Evolutionary conservation across 257 asterid species (phyloP), one percentile per base, ranked within the genome.

Genomic region (Plectranthus barbatus): DNA sequence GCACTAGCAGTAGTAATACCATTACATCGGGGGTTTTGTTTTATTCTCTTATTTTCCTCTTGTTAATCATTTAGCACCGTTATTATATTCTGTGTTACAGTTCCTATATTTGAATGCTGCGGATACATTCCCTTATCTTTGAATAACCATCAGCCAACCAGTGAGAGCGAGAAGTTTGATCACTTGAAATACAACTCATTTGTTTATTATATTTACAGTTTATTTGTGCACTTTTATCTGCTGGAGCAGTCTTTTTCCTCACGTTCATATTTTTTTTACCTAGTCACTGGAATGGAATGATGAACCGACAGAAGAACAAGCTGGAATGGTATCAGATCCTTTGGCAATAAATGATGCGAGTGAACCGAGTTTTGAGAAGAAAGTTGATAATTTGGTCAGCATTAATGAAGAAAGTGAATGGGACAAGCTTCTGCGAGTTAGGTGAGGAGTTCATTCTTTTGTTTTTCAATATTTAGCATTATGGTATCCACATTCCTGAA

Each of bases 341-440:
- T 39, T 56, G 53, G 77, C 71, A 60, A 62, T 71, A 45, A 76
- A 77, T 67, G 94, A 82, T 34, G n/a, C 75, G 15, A 56, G 72
- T 76, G 81, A 72, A 53, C 82, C 71, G 40, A 69, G 42, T 74
- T 69, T 71, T 48, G 97, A 83, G 60, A 86, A 79, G 77, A 86
- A 89, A 76, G 85, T 72, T 62, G 88, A 77, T 60, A 76, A 70
- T 67, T 57, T 69, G 69, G 75, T 44, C 64, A 79, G 73, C 49
- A 41, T 59, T 57, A 74, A 67, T 74, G 96, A 90, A 82, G 94
- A 85, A 74, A 90, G 71, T 65, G 99, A 90, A 72, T 93, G 99
- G 97, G 99, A 93, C 77, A 87, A 83, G 80, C 97, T 93, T 84
- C 90, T 93, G 62, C 89, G 87, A 70, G 80, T 83, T 72, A 83